These are phyloP conservation scores for Mangifera indica DNA, from an alignment of 345 rosid genomes.

Conservation along the genomic window DNA sequence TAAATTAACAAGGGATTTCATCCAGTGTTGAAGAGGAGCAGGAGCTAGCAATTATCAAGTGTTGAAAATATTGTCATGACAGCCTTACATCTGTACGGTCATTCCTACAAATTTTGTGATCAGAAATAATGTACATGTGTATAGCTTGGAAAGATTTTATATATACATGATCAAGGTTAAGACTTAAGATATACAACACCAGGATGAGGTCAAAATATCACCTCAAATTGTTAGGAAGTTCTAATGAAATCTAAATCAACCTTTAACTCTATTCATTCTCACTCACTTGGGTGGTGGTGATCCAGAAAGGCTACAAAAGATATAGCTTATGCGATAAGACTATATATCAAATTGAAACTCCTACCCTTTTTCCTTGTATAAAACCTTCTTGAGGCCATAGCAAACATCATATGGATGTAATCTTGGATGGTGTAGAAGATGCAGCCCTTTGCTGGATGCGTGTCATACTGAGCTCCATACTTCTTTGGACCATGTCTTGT, in stretches of 20 bases:
- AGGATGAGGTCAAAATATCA: conserved; percentile 30
- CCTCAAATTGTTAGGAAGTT: conserved; percentile 19
- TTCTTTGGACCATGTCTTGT: conserved; percentile 72
- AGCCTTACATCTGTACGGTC: conserved; percentile 3
- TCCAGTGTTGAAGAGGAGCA: too few species aligned
- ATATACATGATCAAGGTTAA: conserved; percentile 33
- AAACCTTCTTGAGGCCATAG: conserved; percentile 1
- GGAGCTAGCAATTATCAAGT: too few species aligned
- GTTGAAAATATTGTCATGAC: background rate
- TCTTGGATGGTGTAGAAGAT: conserved; percentile 38
- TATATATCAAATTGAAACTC: conserved; percentile 23
- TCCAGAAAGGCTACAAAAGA: conserved; percentile 6
- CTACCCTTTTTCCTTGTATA: conserved; percentile 7
- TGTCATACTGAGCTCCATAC: conserved; percentile 61
- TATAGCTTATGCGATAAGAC: conserved; percentile 24
- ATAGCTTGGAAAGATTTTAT: conserved; percentile 23
- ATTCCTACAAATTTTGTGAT: conserved; percentile 13
- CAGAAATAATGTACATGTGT: conserved; percentile 15
- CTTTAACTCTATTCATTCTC: conserved; percentile 12
- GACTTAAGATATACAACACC: conserved; percentile 31
- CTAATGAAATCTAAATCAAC: conserved; percentile 27
- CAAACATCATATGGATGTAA: conserved; percentile 25
- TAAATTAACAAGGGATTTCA: too few species aligned
- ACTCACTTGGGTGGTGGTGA: conserved; percentile 26
- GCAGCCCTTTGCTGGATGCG: conserved; percentile 40